Evolutionary conservation across 129 eudicot species (phyloP).

Genomic region (Escallonia rubra): DNA sequence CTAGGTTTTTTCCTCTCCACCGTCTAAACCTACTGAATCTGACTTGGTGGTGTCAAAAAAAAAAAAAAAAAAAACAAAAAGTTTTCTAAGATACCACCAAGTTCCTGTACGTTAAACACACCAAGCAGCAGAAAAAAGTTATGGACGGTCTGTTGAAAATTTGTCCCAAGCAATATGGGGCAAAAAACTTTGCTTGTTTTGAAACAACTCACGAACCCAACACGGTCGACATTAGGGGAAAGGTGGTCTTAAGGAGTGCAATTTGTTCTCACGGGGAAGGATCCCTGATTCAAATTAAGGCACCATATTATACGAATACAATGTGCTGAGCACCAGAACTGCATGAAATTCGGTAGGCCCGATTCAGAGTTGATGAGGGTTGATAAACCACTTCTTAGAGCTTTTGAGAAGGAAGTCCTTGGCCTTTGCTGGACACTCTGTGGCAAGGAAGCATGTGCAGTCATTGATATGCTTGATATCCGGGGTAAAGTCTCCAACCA

Average conservation of each 20-base stretch:
- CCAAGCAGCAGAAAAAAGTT: too few species aligned
- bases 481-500: background rate
- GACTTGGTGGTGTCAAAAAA: too few species aligned
- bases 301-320: constrained; percentile 67
- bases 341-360: constrained; percentile 78
- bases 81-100: too few species aligned
- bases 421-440: constrained; percentile 11
- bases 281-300: constrained; percentile 47
- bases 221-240: too few species aligned
- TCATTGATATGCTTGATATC: constrained; percentile 5
- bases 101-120: too few species aligned
- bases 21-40: too few species aligned
- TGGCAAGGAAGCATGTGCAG: constrained; percentile 4
- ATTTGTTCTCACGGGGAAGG: constrained; percentile 78
- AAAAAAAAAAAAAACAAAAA: too few species aligned
- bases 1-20: too few species aligned
- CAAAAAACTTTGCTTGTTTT: too few species aligned
- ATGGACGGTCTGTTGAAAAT: too few species aligned
- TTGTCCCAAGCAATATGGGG: too few species aligned
- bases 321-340: constrained; percentile 85
- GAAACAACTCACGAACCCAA: too few species aligned
- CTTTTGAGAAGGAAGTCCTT: constrained; percentile 8
- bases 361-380: constrained; percentile 59
- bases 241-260: constrained; percentile 42
- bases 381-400: background rate